phyloP scores from a whole-genome alignment of 2,329 filamentous ascomycete genomes.

The Trichoderma afroharzianum region DNA sequence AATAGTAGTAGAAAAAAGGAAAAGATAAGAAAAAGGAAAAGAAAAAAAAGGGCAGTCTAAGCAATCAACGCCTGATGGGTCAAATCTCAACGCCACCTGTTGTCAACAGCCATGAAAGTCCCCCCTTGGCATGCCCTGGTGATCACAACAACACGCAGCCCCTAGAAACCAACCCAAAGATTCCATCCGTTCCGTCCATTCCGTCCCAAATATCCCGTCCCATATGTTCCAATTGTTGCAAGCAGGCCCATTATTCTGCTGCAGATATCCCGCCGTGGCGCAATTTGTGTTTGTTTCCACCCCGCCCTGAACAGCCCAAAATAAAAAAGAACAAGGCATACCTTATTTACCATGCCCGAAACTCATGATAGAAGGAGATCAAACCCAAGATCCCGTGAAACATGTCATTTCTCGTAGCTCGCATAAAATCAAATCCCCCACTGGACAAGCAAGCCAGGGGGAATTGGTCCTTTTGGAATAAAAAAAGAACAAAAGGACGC shows the following conservation, averaged over 20 bases:
- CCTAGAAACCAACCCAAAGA: conserved; percentile 3
- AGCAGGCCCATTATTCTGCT: conserved; percentile 8
- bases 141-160: not conserved
- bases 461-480: not conserved
- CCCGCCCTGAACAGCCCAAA: conserved; percentile 5
- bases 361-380: not conserved
- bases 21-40: not conserved
- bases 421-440: conserved; percentile 8
- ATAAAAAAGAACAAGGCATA: conserved; percentile 7
- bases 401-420: conserved; percentile 17
- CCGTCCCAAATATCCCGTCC: conserved; percentile 4
- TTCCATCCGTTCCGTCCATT: conserved; percentile 7
- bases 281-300: conserved; percentile 13
- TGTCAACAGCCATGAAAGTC: conserved; percentile 13
- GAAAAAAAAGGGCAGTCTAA: not conserved
- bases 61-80: conserved; percentile 15
- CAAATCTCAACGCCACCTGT: conserved; percentile 7
- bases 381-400: conserved; percentile 3
- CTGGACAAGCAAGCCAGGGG: not conserved
- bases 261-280: not conserved
- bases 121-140: not conserved
- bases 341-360: conserved; percentile 2
- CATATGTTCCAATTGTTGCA: conserved; percentile 3
- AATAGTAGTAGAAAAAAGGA: not conserved
- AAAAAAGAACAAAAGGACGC: not conserved